Base-by-base conservation (phyloP, 805 yeast genomes). In the Wickerhamiella shivajii region DNA sequence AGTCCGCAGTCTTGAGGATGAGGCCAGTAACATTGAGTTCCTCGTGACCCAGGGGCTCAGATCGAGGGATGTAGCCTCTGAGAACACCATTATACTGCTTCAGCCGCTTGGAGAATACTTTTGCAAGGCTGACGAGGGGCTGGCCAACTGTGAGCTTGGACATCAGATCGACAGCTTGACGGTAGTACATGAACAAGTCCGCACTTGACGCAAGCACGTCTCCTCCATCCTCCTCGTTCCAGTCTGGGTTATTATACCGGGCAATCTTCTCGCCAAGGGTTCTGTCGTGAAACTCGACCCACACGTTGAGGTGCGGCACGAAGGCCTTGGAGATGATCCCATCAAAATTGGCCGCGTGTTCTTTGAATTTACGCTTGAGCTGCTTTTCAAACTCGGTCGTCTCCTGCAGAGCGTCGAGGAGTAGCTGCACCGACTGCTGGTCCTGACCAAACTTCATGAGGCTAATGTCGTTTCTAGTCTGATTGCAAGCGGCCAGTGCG, bases 1-100 rank as follows among this genome's bases (percentile, higher is more conserved):
- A 90, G 50, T 87, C 94, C 1, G 93, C 83, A 0, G 98, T 87
- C 44, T 83, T 81, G 22, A 87, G 57, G 7, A 84, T 67, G 49
- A 81, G 59, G 18, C 90, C 74, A 2, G 79, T 63, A 9, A 66
- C 57, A 18, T 71, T 66, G 18, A 57, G 47, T 8, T 39, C 15
- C 1, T 23, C 35, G 24, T 45, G 36, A 7, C 22, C 29, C 8
- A 19, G 10, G 11, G 15, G 9, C 13, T 19, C 11, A 6, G 20
- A 5, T 1, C 53, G 52, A 1, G 80, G 71, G 19, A 74, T 39
- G 31, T 68, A 51, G 12, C 67, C 66, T 34, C 55, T 60, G 38
- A 74, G 58, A 25, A 72, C 61, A 41, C 62, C 66, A 17, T 69
- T 64, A 46, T 78, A 79, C 31, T 69, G 72, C 17, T 60, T 45